phyloP scores from a whole-genome alignment of 1,284 basidiomycete genomes.

The Ustilago cynodontis region DNA sequence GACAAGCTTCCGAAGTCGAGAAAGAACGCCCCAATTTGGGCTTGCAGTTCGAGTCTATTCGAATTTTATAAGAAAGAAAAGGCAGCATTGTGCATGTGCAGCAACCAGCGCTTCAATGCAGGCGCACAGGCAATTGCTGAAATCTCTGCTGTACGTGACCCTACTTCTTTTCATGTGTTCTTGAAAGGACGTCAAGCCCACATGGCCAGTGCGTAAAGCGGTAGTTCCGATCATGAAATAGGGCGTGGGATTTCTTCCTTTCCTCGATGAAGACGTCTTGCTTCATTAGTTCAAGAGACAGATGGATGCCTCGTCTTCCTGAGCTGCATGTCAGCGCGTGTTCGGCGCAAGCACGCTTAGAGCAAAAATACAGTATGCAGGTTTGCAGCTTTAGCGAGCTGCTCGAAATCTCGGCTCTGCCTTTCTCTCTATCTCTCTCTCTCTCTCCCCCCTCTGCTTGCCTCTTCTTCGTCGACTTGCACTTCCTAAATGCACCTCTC shows the following conservation, averaged over 20 bases:
- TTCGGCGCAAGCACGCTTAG: slow-evolving; percentile 4
- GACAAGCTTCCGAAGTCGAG: slow-evolving; percentile 16
- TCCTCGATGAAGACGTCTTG: too few species aligned
- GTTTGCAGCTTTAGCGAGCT: not conserved
- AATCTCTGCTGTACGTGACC: not conserved
- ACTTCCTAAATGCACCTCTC: not conserved
- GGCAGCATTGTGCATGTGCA: too few species aligned
- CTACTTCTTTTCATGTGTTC: not conserved
- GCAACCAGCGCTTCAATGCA: not conserved
- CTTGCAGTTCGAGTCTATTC: slow-evolving; percentile 9
- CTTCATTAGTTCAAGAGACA: not conserved
- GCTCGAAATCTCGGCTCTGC: slow-evolving; percentile 3
- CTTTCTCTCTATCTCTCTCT: not conserved
- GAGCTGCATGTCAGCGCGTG: slow-evolving; percentile 1
- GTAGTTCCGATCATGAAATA: not conserved
- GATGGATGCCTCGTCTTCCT: not conserved
- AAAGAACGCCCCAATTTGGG: not conserved
- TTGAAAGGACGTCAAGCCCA: not conserved
- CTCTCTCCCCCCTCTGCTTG: not conserved
- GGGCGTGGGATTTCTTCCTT: too few species aligned
- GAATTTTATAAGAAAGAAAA: too few species aligned
- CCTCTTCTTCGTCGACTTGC: not conserved
- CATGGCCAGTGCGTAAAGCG: too few species aligned
- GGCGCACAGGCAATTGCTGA: not conserved
- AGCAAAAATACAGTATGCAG: not conserved